Percentiles rank a stretch among this genome's conserved stretches.
These are phyloP conservation scores for Eucalyptus melliodora DNA, from an alignment of 345 rosid genomes.

Conservation along the genomic window DNA sequence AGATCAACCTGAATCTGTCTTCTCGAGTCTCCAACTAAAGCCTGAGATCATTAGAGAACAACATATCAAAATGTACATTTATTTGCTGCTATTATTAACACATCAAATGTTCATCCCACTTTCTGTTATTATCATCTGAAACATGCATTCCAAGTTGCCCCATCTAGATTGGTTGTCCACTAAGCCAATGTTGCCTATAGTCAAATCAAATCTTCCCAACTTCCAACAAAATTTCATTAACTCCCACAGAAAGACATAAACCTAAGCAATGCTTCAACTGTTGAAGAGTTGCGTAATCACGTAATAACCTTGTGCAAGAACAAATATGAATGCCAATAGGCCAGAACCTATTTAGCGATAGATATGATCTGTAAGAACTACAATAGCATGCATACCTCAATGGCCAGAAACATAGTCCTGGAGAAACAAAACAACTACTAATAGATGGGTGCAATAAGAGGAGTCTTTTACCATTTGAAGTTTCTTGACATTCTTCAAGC, in stretches of 20 bases:
- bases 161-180: not conserved
- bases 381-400: not conserved
- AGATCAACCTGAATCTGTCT: constrained; percentile 85
- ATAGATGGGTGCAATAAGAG: not conserved
- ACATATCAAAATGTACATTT: not conserved
- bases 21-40: constrained; percentile 87
- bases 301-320: not conserved
- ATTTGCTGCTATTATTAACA: not conserved
- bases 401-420: not conserved
- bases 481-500: constrained; percentile 60
- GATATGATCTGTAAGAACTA: not conserved
- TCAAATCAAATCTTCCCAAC: not conserved
- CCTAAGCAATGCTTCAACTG: not conserved
- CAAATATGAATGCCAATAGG: not conserved
- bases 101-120: not conserved
- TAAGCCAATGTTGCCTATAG: not conserved
- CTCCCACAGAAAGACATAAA: not conserved
- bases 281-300: not conserved
- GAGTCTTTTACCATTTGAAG: constrained; percentile 52
- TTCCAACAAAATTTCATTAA: not conserved
- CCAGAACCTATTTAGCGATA: not conserved
- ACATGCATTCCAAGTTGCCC: not conserved
- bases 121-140: not conserved
- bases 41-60: constrained; percentile 19
- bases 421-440: not conserved